Conservation (phyloP, 1,284 basidiomycete species). For the Apiotrichum veenhuisii region DNA sequence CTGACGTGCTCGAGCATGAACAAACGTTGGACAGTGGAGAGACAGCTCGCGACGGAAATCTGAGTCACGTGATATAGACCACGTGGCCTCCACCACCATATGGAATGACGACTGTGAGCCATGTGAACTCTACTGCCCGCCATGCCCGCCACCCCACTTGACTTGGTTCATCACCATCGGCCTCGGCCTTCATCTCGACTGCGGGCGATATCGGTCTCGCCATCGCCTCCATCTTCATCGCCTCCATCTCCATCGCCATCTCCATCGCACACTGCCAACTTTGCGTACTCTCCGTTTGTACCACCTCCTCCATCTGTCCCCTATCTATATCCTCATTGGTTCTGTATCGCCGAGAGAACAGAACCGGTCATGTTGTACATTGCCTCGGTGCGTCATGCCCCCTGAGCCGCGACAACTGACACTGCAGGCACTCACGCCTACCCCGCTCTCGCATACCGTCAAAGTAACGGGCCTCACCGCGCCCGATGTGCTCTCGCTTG, state of each 20-base stretch:
- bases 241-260: too few species aligned
- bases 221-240: too few species aligned
- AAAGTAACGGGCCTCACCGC: conserved; percentile 30
- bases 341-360: not conserved
- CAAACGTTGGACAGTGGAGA: not conserved
- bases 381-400: conserved; percentile 33
- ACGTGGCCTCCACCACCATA: not conserved
- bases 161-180: not conserved
- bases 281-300: not conserved
- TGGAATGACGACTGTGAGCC: not conserved
- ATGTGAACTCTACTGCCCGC: not conserved
- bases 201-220: too few species aligned
- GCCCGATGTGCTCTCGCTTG: conserved; percentile 28
- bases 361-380: conserved; percentile 35
- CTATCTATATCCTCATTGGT: too few species aligned
- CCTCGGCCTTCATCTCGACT: too few species aligned
- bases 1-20: too few species aligned
- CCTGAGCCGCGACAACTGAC: not conserved
- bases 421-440: conserved; percentile 46
- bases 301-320: not conserved
- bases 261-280: too few species aligned
- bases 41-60: not conserved
- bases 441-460: conserved; percentile 41
- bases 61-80: not conserved
- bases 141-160: not conserved